A percentile compares a stretch with the other conserved stretches of the same genome.
Evolutionary conservation across 2,329 filamentous ascomycete genomes (phyloP).

Genomic region (Penicillium capsulatum): DNA sequence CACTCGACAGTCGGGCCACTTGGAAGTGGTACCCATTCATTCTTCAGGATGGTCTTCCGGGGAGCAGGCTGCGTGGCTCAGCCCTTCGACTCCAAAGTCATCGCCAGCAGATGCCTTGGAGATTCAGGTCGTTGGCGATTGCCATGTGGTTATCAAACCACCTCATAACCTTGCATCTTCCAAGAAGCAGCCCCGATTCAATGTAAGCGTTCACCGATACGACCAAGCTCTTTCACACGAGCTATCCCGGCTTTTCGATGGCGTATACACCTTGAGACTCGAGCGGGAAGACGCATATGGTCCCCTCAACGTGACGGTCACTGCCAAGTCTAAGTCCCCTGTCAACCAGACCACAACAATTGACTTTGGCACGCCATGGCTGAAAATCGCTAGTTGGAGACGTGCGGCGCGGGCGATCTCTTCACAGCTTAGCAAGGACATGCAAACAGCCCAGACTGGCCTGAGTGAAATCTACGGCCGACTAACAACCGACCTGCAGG

Average conservation of each 20-base stretch:
- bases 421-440: constrained; percentile 35
- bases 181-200: constrained; percentile 47
- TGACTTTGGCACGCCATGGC: constrained; percentile 46
- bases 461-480: constrained; percentile 38
- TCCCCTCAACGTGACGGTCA: constrained; percentile 48
- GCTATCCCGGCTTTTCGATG: constrained; percentile 50
- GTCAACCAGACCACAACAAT: constrained; percentile 37
- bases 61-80: constrained; percentile 25
- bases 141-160: constrained; percentile 51
- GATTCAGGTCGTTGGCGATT: constrained; percentile 52
- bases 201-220: constrained; percentile 47
- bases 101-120: constrained; percentile 44
- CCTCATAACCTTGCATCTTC: constrained; percentile 41
- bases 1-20: constrained; percentile 17
- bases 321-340: constrained; percentile 33
- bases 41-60: constrained; percentile 19
- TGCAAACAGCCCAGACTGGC: constrained; percentile 36
- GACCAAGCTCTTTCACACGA: constrained; percentile 42
- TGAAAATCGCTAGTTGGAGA: constrained; percentile 47
- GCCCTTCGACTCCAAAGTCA: constrained; percentile 19
- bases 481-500: constrained; percentile 38
- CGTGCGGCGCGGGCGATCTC: constrained; percentile 36
- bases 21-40: constrained; percentile 15
- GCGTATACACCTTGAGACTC: constrained; percentile 51
- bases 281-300: constrained; percentile 49